Evolutionary conservation across 768 basidiomycete species (phyloP).

Genomic region (Boletus subcaerulescens): DNA sequence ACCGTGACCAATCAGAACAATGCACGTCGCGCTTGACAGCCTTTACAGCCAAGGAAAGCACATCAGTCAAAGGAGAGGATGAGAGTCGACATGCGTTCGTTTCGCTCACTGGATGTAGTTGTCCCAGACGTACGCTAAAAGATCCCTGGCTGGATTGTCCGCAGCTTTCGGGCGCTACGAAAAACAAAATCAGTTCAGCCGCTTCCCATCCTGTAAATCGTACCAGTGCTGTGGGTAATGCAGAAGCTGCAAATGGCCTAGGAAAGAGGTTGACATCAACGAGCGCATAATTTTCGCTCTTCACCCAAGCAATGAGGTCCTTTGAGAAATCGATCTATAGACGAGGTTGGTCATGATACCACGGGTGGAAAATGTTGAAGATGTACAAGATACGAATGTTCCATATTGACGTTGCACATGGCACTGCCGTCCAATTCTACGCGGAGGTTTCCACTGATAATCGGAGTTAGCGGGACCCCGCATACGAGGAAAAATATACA

Average conservation of each 20-base stretch:
- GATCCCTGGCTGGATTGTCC: conserved; percentile 49
- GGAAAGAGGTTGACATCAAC: conserved; percentile 86
- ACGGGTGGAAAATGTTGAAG: not conserved
- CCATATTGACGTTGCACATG: conserved; percentile 70
- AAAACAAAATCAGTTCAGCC: not conserved
- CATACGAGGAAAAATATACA: conserved; percentile 28
- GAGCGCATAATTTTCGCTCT: conserved; percentile 60
- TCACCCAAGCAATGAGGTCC: conserved; percentile 75
- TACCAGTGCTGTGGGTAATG: conserved; percentile 34
- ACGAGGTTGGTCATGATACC: not conserved
- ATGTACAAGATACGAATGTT: conserved; percentile 80
- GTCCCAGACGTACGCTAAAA: conserved; percentile 91
- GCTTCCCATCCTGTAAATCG: not conserved
- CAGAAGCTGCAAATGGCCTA: conserved; percentile 42
- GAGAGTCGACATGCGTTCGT: not conserved
- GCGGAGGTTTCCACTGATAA: conserved; percentile 77
- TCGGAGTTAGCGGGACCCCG: not conserved
- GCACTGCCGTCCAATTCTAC: conserved; percentile 74
- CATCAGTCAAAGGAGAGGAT: not conserved
- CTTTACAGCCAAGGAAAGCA: conserved; percentile 35
- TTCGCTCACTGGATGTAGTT: conserved; percentile 85
- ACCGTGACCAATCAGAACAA: conserved; percentile 87
- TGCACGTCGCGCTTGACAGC: conserved; percentile 64
- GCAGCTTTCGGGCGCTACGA: conserved; percentile 39
- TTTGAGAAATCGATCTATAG: conserved; percentile 84